Conservation (phyloP, 1,284 basidiomycete species). For the Schizophyllum amplum region DNA sequence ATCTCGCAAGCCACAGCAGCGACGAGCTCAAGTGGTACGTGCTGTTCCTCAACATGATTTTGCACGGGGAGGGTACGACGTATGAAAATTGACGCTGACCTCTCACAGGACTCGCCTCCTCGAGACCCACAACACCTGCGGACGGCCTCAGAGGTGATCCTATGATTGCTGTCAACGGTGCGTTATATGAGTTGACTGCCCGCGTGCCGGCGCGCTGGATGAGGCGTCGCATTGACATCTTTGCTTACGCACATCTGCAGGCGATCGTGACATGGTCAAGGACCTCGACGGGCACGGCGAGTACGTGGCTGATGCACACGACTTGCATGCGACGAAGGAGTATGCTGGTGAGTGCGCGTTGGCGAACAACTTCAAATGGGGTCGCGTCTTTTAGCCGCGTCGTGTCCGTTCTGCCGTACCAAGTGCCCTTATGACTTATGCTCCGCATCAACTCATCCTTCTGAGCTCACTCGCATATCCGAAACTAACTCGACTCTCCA, state of each 20-base stretch:
- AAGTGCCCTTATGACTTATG: neutral
- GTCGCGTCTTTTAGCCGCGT: neutral
- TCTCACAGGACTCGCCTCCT: neutral
- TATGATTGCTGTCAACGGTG: neutral
- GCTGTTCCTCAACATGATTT: neutral
- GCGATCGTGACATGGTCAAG: neutral
- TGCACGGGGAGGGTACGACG: neutral
- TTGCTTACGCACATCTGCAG: neutral
- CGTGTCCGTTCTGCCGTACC: too few relatives aligned
- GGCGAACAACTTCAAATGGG: too few relatives aligned
- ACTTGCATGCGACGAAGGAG: neutral
- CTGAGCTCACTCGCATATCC: neutral
- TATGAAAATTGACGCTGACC: too few relatives aligned
- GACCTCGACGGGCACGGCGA: neutral
- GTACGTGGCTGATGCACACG: neutral
- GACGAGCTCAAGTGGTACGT: conserved; percentile 16
- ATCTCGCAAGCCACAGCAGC: conserved; percentile 43
- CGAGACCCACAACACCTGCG: neutral
- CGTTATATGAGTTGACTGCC: too few relatives aligned
- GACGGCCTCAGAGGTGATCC: neutral
- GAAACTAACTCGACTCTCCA: neutral
- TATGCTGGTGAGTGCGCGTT: neutral
- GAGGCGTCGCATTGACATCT: too few relatives aligned
- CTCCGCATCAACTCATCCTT: neutral
- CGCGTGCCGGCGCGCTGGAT: too few relatives aligned